Percentiles rank a stretch among this genome's conserved stretches.
Conservation (phyloP, 306 rosid species). For the Ziziphus jujuba region DNA sequence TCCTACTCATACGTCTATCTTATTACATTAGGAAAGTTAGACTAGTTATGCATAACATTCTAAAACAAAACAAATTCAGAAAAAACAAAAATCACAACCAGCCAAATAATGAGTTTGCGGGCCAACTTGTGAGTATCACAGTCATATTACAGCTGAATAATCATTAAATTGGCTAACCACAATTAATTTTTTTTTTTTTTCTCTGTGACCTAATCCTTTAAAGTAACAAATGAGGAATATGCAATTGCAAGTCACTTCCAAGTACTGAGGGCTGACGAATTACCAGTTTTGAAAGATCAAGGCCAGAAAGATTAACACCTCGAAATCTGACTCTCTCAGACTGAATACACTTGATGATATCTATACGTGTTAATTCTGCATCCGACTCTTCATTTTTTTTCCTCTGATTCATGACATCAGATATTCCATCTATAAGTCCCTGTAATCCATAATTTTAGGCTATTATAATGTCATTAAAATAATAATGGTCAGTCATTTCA, state of each 20-base stretch:
- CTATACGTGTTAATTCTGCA: conserved; percentile 78
- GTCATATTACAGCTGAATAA: neutral
- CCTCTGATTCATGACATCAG: conserved; percentile 43
- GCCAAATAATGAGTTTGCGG: too few relatives aligned
- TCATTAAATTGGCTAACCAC: neutral
- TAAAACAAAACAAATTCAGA: too few relatives aligned
- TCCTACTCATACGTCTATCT: too few relatives aligned
- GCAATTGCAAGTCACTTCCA: neutral
- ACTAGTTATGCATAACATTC: too few relatives aligned
- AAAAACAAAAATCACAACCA: too few relatives aligned
- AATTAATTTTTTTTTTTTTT: neutral
- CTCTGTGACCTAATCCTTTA: neutral
- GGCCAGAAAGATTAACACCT: conserved; percentile 93
- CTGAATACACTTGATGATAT: conserved; percentile 92
- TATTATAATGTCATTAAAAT: neutral
- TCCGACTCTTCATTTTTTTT: conserved; percentile 63
- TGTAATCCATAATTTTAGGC: conserved; percentile 26
- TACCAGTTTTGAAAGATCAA: conserved; percentile 95
- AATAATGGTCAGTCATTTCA: neutral
- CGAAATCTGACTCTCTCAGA: conserved; percentile 81
- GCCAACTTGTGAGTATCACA: neutral
- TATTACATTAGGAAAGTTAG: too few relatives aligned
- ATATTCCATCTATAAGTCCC: conserved; percentile 84
- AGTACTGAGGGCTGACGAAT: conserved; percentile 22
- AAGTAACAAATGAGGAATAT: conserved; percentile 8